Evolutionary conservation across 768 basidiomycete species (phyloP).

Genomic region (Punctularia strigosozonata): DNA sequence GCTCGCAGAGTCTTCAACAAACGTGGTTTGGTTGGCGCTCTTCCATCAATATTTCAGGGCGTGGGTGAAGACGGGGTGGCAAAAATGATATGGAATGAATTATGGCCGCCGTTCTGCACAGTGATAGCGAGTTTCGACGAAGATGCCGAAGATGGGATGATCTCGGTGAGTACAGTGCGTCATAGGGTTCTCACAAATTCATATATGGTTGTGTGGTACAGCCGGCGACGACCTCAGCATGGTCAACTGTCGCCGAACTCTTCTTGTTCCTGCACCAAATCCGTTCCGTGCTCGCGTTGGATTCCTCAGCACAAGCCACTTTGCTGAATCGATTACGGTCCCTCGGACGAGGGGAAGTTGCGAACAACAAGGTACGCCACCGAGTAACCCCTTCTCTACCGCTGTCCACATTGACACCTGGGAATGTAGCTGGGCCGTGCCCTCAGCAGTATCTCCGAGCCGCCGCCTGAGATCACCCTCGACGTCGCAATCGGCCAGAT

Average conservation of each 20-base stretch:
- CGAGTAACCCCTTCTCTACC: not conserved
- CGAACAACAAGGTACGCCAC: conserved; percentile 5
- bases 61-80: conserved; percentile 14
- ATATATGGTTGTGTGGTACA: conserved; percentile 13
- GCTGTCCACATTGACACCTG: conserved; percentile 3
- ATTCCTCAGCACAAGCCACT: conserved; percentile 37
- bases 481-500: conserved; percentile 43
- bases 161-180: conserved; percentile 11
- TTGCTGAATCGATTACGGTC: conserved; percentile 37
- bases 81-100: conserved; percentile 55
- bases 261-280: conserved; percentile 50
- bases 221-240: conserved; percentile 42
- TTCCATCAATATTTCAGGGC: too few relatives aligned
- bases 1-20: conserved; percentile 17
- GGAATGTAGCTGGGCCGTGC: conserved; percentile 41
- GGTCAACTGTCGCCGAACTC: conserved; percentile 53
- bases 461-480: conserved; percentile 31
- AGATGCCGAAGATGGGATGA: conserved; percentile 29
- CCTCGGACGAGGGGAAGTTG: conserved; percentile 32
- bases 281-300: conserved; percentile 39
- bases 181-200: not conserved
- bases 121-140: conserved; percentile 37
- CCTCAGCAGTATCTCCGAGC: conserved; percentile 37
- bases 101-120: conserved; percentile 62
- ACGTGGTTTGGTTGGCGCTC: not conserved